Conservation (phyloP, 2,329 filamentous ascomycete genomes). For the Venturiaceae sp. region DNA sequence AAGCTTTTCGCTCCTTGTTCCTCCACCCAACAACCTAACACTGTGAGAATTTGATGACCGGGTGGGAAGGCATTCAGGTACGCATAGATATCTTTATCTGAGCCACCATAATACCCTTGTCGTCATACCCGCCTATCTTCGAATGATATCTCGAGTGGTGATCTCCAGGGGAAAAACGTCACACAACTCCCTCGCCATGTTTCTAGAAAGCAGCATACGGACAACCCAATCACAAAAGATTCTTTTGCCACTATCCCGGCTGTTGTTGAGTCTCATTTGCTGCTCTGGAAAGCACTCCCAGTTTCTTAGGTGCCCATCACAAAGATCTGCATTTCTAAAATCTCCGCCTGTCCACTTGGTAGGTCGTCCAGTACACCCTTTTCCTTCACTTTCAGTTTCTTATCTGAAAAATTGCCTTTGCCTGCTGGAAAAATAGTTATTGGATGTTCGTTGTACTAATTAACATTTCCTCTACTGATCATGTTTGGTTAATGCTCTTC, state of each 20-base stretch:
- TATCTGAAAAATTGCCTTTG: too few species aligned
- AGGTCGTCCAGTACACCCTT: too few species aligned
- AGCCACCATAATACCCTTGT: background rate
- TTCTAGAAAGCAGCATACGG: background rate
- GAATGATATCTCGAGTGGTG: background rate
- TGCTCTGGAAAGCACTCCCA: too few species aligned
- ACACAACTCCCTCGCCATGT: background rate
- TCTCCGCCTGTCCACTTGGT: too few species aligned
- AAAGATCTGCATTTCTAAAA: too few species aligned
- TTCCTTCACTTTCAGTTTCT: too few species aligned
- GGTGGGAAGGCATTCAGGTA: background rate
- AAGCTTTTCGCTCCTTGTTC: background rate
- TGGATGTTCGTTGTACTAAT: too few species aligned
- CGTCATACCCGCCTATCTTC: background rate
- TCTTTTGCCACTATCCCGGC: background rate
- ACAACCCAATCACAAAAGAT: background rate
- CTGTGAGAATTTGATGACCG: background rate
- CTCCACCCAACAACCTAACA: background rate
- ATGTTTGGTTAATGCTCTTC: too few species aligned
- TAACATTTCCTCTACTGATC: too few species aligned
- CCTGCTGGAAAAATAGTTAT: too few species aligned
- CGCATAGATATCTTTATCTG: background rate
- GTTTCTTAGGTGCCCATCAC: too few species aligned
- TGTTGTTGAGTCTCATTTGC: too few species aligned
- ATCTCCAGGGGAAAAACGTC: background rate